Conservation (phyloP, 768 basidiomycete species). For the Collybiopsis luxurians region DNA sequence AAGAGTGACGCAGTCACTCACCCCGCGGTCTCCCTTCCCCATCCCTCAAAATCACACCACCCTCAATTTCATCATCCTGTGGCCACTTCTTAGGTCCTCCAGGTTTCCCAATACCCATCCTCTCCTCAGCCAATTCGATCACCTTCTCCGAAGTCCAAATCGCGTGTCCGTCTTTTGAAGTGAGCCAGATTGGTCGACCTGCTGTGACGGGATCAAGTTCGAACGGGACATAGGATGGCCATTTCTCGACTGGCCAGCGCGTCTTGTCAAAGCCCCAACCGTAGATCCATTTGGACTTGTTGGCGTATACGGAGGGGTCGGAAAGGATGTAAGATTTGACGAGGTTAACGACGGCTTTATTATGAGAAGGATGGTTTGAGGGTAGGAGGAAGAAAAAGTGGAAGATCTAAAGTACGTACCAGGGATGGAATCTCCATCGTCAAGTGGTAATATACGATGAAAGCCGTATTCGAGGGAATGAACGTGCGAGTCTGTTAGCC, state of each 20-base stretch:
- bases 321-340: slow-evolving; percentile 4
- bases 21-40: neutral
- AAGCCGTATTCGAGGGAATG: slow-evolving; percentile 7
- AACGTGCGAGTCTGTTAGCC: slow-evolving; percentile 2
- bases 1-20: no score
- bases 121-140: slow-evolving; percentile 3
- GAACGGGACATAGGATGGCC: neutral
- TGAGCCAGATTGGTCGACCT: slow-evolving; percentile 2
- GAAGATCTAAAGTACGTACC: neutral
- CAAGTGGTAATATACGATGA: slow-evolving; percentile 1
- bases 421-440: slow-evolving; percentile 4
- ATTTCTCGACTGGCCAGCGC: neutral
- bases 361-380: no score
- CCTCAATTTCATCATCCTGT: neutral
- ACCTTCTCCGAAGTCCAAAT: slow-evolving; percentile 6
- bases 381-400: neutral
- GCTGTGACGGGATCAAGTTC: slow-evolving; percentile 1
- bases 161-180: slow-evolving; percentile 5
- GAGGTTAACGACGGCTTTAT: neutral
- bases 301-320: neutral
- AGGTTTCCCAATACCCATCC: neutral
- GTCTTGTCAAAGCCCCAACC: slow-evolving; percentile 7
- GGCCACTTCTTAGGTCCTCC: neutral
- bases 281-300: slow-evolving; percentile 1
- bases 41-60: neutral